These are phyloP conservation scores for Thyridium curvatum DNA, from an alignment of 2,329 filamentous ascomycete genomes.

Conservation along the genomic window DNA sequence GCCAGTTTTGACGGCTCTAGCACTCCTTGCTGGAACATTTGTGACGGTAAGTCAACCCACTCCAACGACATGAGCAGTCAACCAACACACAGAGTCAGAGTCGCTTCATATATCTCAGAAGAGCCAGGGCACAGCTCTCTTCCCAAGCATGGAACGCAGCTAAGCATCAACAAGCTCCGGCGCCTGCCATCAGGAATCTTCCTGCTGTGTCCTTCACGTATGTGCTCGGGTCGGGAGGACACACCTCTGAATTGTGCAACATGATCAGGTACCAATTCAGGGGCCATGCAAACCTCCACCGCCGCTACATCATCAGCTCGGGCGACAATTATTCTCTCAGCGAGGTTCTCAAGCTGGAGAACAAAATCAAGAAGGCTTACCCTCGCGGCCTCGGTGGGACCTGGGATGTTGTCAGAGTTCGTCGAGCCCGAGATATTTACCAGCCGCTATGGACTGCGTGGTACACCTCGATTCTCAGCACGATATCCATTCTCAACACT, in stretches of 20 bases:
- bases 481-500: slow-evolving; percentile 35
- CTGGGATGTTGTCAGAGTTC: slow-evolving; percentile 62
- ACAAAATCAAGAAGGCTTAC: slow-evolving; percentile 26
- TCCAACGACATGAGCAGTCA: too few relatives aligned
- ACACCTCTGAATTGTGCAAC: slow-evolving; percentile 90
- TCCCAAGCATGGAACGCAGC: too few relatives aligned
- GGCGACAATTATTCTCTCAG: slow-evolving; percentile 68
- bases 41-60: too few relatives aligned
- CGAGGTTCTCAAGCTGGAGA: slow-evolving; percentile 60
- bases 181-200: slow-evolving; percentile 8
- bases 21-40: too few relatives aligned
- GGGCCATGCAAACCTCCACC: slow-evolving; percentile 47
- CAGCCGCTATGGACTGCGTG: slow-evolving; percentile 73
- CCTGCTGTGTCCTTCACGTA: slow-evolving; percentile 57
- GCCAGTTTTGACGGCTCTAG: too few relatives aligned
- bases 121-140: too few relatives aligned
- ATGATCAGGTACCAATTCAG: slow-evolving; percentile 62
- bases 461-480: slow-evolving; percentile 54
- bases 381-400: slow-evolving; percentile 32
- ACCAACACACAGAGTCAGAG: too few relatives aligned
- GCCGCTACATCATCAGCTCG: slow-evolving; percentile 75
- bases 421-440: slow-evolving; percentile 74
- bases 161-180: background rate
- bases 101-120: too few relatives aligned
- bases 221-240: slow-evolving; percentile 86